phyloP scores from a whole-genome alignment of 192 early-diverging fungal species.

The Tieghemiomyces parasiticus region DNA sequence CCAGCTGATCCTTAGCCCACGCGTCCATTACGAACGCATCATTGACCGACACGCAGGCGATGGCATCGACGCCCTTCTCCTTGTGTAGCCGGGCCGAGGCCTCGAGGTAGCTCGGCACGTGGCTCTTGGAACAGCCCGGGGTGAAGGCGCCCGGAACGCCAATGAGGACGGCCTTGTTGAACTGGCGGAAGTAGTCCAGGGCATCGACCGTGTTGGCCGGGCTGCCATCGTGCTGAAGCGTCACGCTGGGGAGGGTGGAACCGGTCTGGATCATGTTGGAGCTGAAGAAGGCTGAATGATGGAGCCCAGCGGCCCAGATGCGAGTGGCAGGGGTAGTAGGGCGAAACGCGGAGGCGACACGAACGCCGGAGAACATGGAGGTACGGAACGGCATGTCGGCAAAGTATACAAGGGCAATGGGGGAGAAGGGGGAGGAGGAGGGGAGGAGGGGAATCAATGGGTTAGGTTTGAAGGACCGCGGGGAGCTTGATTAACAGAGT shows the following conservation, averaged over 20 bases:
- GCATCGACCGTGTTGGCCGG: not conserved
- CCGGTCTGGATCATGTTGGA: not conserved
- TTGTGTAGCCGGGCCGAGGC: slow-evolving; percentile 36
- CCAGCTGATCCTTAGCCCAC: slow-evolving; percentile 19
- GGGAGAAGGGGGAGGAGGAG: no score
- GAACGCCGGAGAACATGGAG: no score
- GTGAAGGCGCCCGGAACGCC: slow-evolving; percentile 49
- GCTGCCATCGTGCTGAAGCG: not conserved
- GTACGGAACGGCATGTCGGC: no score
- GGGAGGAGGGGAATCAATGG: no score
- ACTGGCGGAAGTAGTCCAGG: not conserved
- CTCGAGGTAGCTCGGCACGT: slow-evolving; percentile 34
- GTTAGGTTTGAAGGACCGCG: no score
- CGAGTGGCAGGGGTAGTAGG: no score
- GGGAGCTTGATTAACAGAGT: no score
- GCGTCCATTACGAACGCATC: slow-evolving; percentile 40
- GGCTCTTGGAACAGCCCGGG: slow-evolving; percentile 46
- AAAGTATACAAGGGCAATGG: no score
- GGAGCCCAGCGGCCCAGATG: no score
- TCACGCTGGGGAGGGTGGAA: not conserved
- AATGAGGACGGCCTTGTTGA: slow-evolving; percentile 40
- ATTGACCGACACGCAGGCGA: slow-evolving; percentile 52
- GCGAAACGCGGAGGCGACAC: no score
- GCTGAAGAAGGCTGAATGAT: slow-evolving; percentile 6
- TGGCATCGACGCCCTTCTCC: slow-evolving; percentile 50